These are phyloP conservation scores for Salix dunnii DNA, from an alignment of 345 rosid species.

Conservation along the genomic window DNA sequence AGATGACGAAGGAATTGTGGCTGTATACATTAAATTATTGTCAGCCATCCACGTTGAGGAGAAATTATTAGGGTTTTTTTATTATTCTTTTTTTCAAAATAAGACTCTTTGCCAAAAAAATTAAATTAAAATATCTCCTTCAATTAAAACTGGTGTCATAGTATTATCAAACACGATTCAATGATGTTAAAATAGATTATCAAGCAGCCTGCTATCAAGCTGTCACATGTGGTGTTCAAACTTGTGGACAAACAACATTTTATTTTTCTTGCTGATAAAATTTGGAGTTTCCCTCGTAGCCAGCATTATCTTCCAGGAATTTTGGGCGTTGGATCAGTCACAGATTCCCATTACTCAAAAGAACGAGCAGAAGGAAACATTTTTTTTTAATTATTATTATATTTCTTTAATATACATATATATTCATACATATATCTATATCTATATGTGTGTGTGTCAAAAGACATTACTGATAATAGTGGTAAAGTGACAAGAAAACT, in stretches of 20 bases:
- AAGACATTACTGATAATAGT: too few relatives aligned
- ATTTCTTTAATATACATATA: too few relatives aligned
- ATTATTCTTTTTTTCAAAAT: background rate
- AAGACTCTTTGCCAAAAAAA: background rate
- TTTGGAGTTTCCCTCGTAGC: background rate
- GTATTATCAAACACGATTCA: background rate
- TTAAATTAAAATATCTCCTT: too few relatives aligned
- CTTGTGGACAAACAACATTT: conserved; percentile 11
- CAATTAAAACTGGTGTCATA: background rate
- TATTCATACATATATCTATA: too few relatives aligned
- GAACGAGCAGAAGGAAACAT: background rate
- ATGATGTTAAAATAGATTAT: background rate
- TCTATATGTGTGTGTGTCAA: too few relatives aligned
- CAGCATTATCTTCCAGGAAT: conserved; percentile 9
- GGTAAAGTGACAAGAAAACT: too few relatives aligned
- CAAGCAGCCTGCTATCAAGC: background rate
- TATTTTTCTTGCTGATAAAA: background rate
- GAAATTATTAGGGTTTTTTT: too few relatives aligned
- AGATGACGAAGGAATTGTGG: background rate
- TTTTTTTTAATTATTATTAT: too few relatives aligned
- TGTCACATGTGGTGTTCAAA: conserved; percentile 17
- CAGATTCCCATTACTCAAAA: conserved; percentile 13
- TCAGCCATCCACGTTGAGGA: too few relatives aligned
- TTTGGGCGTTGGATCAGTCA: conserved; percentile 21
- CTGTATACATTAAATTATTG: too few relatives aligned